Evolutionary conservation across 495 filamentous ascomycete genomes (phyloP).

Genomic region (Neurospora sublineolata): DNA sequence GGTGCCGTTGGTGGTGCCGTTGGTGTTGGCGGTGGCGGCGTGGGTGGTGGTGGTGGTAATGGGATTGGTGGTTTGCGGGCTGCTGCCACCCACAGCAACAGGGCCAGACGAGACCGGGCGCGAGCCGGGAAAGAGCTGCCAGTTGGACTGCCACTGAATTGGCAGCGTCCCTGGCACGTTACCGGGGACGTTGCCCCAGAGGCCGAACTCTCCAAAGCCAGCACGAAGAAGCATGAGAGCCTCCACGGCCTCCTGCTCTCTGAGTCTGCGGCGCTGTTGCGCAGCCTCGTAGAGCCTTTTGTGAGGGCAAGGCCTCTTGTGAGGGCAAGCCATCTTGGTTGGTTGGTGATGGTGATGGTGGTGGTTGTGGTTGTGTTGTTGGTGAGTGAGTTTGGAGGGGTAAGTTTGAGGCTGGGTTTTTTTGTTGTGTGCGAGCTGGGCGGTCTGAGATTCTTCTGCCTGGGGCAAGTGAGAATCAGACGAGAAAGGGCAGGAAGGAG

Average conservation of each 20-base stretch:
- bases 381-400: neutral
- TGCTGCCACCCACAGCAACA: neutral
- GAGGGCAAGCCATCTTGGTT: neutral
- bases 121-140: neutral
- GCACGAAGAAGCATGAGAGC: neutral
- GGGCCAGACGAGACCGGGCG: neutral
- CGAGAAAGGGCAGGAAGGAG: neutral
- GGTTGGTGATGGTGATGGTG: neutral
- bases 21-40: neutral
- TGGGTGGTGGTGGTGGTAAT: neutral
- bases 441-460: neutral
- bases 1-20: neutral
- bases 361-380: neutral
- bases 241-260: neutral
- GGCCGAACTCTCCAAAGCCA: neutral
- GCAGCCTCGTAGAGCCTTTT: neutral
- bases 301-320: neutral
- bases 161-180: neutral
- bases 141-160: neutral
- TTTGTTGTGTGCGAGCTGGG: neutral
- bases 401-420: neutral
- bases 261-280: neutral
- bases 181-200: neutral
- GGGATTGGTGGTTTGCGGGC: neutral
- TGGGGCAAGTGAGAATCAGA: neutral